Conservation (phyloP, 1,139 yeast species). For the Groenewaldozyma sp. region DNA sequence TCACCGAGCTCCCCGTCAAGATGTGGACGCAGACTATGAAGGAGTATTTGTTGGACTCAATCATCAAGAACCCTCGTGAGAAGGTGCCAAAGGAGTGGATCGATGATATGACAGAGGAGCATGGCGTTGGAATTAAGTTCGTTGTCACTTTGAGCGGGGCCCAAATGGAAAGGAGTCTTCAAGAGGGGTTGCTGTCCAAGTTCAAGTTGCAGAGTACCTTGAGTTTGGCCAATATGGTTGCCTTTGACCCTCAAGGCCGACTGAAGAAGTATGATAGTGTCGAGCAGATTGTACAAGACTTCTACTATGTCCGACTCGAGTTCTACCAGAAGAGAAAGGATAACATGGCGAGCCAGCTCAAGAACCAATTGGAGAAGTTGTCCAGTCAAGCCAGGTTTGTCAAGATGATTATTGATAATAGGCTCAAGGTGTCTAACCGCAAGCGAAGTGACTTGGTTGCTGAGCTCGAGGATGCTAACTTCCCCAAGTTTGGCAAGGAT, state of each 20-base stretch:
- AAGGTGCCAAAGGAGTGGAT: slow-evolving; percentile 57
- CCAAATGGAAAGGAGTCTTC: slow-evolving; percentile 73
- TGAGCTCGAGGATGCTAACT: slow-evolving; percentile 52
- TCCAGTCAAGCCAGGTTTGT: slow-evolving; percentile 86
- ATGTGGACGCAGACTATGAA: slow-evolving; percentile 91
- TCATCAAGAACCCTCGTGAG: slow-evolving; percentile 30
- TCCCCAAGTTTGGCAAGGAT: slow-evolving; percentile 65
- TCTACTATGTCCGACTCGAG: slow-evolving; percentile 77
- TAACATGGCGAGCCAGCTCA: slow-evolving; percentile 55
- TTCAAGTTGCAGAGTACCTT: slow-evolving; percentile 68
- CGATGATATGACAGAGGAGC: slow-evolving; percentile 92
- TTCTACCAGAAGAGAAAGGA: slow-evolving; percentile 90
- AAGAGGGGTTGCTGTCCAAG: slow-evolving; percentile 70
- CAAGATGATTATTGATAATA: slow-evolving; percentile 74
- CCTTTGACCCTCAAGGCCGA: slow-evolving; percentile 87
- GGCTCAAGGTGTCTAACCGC: slow-evolving; percentile 63
- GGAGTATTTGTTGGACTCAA: slow-evolving; percentile 67
- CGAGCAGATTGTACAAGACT: slow-evolving; percentile 73
- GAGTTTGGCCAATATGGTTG: slow-evolving; percentile 82
- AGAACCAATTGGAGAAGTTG: slow-evolving; percentile 64
- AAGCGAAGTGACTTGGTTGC: slow-evolving; percentile 56
- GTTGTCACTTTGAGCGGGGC: slow-evolving; percentile 63
- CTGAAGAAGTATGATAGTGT: slow-evolving; percentile 73
- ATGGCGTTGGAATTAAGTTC: slow-evolving; percentile 71
- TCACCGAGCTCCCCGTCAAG: slow-evolving; percentile 86